Conservation (phyloP, 176 grass and related monocot species). For the Hsuehochloa calcarea region DNA sequence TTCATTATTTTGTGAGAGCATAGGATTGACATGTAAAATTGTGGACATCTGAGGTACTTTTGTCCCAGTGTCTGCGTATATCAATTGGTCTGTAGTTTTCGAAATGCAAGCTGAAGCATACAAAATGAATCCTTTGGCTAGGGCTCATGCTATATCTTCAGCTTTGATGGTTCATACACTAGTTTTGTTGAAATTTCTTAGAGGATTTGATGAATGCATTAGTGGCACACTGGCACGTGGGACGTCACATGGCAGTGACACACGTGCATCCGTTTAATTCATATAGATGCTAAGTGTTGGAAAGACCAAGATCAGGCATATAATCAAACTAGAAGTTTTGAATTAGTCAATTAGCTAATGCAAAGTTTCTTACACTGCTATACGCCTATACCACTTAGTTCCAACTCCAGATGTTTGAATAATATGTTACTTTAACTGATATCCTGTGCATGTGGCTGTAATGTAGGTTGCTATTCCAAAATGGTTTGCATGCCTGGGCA, state of each 20-base stretch:
- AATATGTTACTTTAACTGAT: background rate
- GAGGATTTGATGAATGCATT: background rate
- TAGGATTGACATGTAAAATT: background rate
- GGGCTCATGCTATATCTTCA: background rate
- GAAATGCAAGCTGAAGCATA: background rate
- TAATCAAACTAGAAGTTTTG: background rate
- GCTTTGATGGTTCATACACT: background rate
- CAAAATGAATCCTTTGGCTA: background rate
- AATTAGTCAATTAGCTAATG: background rate
- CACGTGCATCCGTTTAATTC: background rate
- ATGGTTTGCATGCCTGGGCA: conserved; percentile 79
- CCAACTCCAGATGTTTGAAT: conserved; percentile 15
- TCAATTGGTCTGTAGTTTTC: background rate
- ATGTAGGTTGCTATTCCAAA: conserved; percentile 54
- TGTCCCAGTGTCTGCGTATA: background rate
- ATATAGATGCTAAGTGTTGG: background rate
- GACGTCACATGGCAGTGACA: background rate
- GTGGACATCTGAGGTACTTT: background rate
- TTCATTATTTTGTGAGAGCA: background rate
- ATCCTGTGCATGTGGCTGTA: conserved; percentile 10
- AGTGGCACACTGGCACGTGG: background rate
- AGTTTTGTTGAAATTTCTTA: background rate
- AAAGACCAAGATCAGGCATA: background rate
- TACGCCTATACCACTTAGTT: conserved; percentile 5
- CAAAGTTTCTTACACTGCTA: background rate